Base-by-base conservation (phyloP, 1,284 basidiomycete genomes). In the Cystobasidium sp. region DNA sequence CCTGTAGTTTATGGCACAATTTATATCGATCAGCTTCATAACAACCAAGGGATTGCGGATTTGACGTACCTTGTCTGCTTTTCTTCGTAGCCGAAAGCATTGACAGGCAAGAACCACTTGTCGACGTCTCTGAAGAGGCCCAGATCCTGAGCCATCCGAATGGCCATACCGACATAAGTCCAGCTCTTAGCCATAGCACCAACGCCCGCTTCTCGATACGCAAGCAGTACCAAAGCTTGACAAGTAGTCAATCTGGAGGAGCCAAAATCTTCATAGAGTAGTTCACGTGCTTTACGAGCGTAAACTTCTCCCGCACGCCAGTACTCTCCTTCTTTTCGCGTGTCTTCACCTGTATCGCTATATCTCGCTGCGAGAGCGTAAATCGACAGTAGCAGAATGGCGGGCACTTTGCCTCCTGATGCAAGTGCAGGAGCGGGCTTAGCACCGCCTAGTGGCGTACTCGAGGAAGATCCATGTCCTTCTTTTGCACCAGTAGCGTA, bases 151-250 rank as follows among this genome's bases (percentile, higher is more conserved):
- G 92, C 92, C 91, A 81, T 93, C 69, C 65, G 76, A 37, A 81
- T 79, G 16, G 80, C 80, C 77, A 77, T 77, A 3, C 73, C 77
- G 39, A 69, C 78, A 80, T 89, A 92, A 18, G 88, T 85, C 92
- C 92, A 94, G 44, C 91, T 89, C 82, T 90, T 88, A 9, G 90
- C 89, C 92, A 92, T 94, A 16, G 90, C 90, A 31, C 92, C 92
- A 74, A 92, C 90, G 1, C 92, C 92, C 43, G 92, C 87, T 82
- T 94, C 91, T 20, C 92, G 86, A 81, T 91, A 93, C 8, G 89
- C 89, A 82, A 93, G 86, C 31, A 94, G 84, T 5, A 94, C 84
- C 31, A 94, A 83, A 7, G 91, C 88, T 80, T 93, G 91, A 67
- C 88, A 89, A 0, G 90, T 92, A 24, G 88, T 86, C 9, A 90